These are phyloP conservation scores for Mycena venus DNA, from an alignment of 768 basidiomycete species.

Conservation along the genomic window DNA sequence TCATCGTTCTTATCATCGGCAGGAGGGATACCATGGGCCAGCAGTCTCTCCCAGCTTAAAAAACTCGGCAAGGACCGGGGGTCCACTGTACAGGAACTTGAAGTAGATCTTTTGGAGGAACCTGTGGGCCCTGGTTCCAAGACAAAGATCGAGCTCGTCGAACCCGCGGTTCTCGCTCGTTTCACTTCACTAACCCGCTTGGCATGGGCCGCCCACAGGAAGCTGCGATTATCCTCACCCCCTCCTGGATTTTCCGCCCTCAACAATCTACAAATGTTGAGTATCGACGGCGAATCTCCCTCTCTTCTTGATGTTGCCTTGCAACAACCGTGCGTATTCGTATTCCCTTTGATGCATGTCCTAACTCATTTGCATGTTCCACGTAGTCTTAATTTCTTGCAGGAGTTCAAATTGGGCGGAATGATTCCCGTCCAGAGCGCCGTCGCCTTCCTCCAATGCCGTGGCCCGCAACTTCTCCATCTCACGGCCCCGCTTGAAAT, in stretches of 20 bases:
- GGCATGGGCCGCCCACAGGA: not conserved
- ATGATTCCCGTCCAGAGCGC: not conserved
- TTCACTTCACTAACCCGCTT: not conserved
- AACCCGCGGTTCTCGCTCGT: not conserved
- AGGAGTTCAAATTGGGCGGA: not conserved
- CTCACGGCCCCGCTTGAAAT: not conserved
- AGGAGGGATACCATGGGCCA: no score
- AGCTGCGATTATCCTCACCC: not conserved
- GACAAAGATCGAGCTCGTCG: not conserved
- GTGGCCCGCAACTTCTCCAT: not conserved
- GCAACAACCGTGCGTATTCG: not conserved
- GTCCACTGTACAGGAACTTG: not conserved
- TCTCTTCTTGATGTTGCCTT: not conserved
- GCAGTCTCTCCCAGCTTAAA: not conserved
- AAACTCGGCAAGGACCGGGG: no score
- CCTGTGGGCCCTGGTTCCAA: not conserved
- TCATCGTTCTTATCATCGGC: no score
- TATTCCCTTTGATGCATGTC: no score
- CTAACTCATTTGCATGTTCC: not conserved
- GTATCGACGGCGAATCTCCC: not conserved
- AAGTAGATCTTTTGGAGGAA: not conserved
- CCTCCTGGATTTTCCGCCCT: not conserved
- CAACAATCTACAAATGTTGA: not conserved
- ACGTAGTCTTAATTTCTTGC: not conserved
- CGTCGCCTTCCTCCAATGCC: not conserved